A percentile compares a stretch with the other conserved stretches of the same genome.
phyloP scores from a whole-genome alignment of 2,329 filamentous ascomycete genomes.

The Atkinsonella texensis region DNA sequence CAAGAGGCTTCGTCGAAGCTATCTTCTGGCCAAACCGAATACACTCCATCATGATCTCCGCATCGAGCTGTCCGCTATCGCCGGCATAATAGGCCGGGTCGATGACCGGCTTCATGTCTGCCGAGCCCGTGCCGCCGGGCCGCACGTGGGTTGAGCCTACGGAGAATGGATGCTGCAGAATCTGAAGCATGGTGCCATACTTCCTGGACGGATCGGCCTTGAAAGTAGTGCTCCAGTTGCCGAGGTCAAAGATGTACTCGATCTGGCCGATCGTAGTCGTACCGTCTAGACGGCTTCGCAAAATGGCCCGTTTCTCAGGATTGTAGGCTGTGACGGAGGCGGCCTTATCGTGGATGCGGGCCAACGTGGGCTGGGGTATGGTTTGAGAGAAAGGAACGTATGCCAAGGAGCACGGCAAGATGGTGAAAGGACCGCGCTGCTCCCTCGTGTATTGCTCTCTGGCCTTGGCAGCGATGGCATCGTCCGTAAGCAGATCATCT shows the following conservation, averaged over 20 bases:
- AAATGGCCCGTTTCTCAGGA: conserved; percentile 16
- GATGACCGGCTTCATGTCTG: conserved; percentile 22
- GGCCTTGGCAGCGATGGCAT: conserved; percentile 18
- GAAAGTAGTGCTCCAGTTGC: conserved; percentile 32
- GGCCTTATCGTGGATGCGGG: conserved; percentile 11
- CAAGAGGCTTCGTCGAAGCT: conserved; percentile 23
- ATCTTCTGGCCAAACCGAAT: conserved; percentile 28
- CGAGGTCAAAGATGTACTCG: conserved; percentile 36
- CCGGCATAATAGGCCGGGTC: conserved; percentile 31
- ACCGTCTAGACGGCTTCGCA: conserved; percentile 20
- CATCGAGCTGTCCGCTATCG: conserved; percentile 26
- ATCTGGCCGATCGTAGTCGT: conserved; percentile 28
- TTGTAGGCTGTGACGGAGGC: conserved; percentile 11
- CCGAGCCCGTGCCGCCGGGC: conserved; percentile 9
- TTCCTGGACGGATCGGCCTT: conserved; percentile 23
- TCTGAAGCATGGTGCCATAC: conserved; percentile 36
- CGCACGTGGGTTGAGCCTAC: conserved; percentile 34
- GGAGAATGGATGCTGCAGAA: conserved; percentile 40
- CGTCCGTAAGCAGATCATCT: conserved; percentile 25
- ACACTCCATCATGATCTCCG: conserved; percentile 29
- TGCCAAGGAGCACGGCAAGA: conserved; percentile 27
- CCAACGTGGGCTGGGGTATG: conserved; percentile 15
- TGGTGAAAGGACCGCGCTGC: conserved; percentile 23
- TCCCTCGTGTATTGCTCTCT: conserved; percentile 19
- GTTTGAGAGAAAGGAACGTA: conserved; percentile 29